These are phyloP conservation scores for Leccinum sublutescens DNA, from an alignment of 768 basidiomycete genomes.

Conservation along the genomic window DNA sequence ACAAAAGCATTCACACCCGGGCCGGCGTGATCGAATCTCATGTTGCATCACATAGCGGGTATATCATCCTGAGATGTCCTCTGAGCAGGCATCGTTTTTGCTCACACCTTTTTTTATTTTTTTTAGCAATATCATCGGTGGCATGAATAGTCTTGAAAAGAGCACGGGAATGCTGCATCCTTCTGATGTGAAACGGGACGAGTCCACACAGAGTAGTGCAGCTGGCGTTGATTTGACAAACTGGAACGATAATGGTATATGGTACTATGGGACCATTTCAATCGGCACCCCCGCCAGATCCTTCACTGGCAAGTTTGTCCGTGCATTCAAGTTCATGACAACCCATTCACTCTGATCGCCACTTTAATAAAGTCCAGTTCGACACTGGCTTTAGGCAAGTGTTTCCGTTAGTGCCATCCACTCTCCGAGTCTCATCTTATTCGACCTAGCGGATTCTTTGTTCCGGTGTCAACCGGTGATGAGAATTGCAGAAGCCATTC, in stretches of 20 bases:
- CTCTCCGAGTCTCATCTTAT: background rate
- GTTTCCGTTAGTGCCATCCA: background rate
- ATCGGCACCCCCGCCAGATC: background rate
- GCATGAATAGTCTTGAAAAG: background rate
- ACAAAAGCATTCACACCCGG: conserved; percentile 1
- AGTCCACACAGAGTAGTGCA: background rate
- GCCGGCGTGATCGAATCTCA: background rate
- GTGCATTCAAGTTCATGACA: background rate
- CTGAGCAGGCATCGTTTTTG: too few relatives aligned
- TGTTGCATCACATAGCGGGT: conserved; percentile 2
- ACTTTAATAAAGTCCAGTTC: conserved; percentile 19
- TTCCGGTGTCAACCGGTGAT: conserved; percentile 3
- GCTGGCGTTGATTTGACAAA: background rate
- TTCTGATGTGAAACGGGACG: background rate
- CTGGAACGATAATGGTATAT: background rate
- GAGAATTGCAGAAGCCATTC: conserved; percentile 29
- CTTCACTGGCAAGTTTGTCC: background rate
- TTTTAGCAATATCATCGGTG: background rate
- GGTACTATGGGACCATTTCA: conserved; percentile 11
- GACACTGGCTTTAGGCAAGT: conserved; percentile 28
- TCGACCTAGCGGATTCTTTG: conserved; percentile 14
- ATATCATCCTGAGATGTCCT: background rate
- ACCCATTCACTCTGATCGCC: background rate
- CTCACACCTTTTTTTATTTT: too few relatives aligned
- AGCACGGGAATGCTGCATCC: conserved; percentile 1